Evolutionary conservation across 768 basidiomycete genomes (phyloP).

Genomic region (Trametes cubensis): DNA sequence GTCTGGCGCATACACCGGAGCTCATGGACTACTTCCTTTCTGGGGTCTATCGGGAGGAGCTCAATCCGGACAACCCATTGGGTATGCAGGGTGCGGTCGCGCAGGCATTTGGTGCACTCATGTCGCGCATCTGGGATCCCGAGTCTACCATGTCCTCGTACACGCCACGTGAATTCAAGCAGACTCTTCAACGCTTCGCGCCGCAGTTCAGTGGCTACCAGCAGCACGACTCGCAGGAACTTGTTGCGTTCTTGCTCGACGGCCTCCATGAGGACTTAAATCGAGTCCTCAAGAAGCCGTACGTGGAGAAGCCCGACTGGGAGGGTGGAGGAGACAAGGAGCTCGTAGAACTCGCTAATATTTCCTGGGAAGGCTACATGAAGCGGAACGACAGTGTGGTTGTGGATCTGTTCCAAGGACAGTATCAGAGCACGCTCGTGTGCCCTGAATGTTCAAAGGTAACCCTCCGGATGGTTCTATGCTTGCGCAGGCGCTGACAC

Average conservation of each 20-base stretch:
- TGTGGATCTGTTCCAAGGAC: constrained; percentile 97
- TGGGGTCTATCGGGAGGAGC: constrained; percentile 80
- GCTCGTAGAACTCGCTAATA: constrained; percentile 77
- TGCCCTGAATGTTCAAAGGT: constrained; percentile 97
- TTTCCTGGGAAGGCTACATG: constrained; percentile 96
- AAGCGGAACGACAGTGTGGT: constrained; percentile 96
- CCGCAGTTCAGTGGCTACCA: constrained; percentile 98
- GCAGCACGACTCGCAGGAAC: constrained; percentile 97
- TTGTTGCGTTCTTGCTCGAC: constrained; percentile 93
- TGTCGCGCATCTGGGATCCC: constrained; percentile 83
- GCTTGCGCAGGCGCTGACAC: neutral
- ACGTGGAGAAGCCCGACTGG: constrained; percentile 98
- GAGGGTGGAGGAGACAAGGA: constrained; percentile 79
- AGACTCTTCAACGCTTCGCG: constrained; percentile 84
- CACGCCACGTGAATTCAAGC: constrained; percentile 94
- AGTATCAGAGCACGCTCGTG: constrained; percentile 92
- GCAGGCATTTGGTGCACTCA: constrained; percentile 81
- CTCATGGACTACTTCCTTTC: constrained; percentile 91
- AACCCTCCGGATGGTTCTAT: neutral
- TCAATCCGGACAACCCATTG: constrained; percentile 95
- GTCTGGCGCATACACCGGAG: constrained; percentile 89
- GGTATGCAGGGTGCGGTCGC: constrained; percentile 99
- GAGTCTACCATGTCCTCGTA: constrained; percentile 61
- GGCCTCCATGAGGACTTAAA: constrained; percentile 44
- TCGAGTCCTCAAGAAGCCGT: constrained; percentile 86